phyloP scores from a whole-genome alignment of 2,329 filamentous ascomycete genomes.

The Fulvia fulva region DNA sequence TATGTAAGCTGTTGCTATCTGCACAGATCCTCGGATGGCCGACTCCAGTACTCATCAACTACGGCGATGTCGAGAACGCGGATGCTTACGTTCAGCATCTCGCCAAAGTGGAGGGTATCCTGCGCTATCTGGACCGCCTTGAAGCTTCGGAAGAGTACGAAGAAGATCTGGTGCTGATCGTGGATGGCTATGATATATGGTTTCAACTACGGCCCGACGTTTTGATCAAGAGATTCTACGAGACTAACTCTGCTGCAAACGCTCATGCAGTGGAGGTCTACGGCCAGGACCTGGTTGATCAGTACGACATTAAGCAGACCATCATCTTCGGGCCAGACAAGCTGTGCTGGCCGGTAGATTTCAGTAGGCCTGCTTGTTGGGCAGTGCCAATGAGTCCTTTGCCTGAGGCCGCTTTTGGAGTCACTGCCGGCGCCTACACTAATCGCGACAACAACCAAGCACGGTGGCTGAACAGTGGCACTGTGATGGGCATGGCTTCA shows the following conservation, averaged over 20 bases:
- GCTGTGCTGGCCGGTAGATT: constrained; percentile 32
- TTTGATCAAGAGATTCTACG: constrained; percentile 44
- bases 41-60: constrained; percentile 52
- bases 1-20: constrained; percentile 56
- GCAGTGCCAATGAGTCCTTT: constrained; percentile 27
- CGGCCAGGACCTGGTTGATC: constrained; percentile 35
- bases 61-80: constrained; percentile 32
- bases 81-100: constrained; percentile 42
- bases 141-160: constrained; percentile 38
- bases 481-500: constrained; percentile 40
- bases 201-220: constrained; percentile 63
- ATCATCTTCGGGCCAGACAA: constrained; percentile 34
- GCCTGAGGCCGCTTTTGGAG: constrained; percentile 43
- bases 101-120: constrained; percentile 43
- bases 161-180: constrained; percentile 60
- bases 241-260: constrained; percentile 41
- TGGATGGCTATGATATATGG: constrained; percentile 61
- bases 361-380: constrained; percentile 31
- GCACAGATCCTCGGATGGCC: constrained; percentile 58
- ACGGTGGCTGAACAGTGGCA: constrained; percentile 47
- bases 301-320: constrained; percentile 26
- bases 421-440: constrained; percentile 38
- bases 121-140: constrained; percentile 42
- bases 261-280: constrained; percentile 31
- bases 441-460: constrained; percentile 41